phyloP scores from a whole-genome alignment of 257 asterid species.

The Coffea eugenioides region DNA sequence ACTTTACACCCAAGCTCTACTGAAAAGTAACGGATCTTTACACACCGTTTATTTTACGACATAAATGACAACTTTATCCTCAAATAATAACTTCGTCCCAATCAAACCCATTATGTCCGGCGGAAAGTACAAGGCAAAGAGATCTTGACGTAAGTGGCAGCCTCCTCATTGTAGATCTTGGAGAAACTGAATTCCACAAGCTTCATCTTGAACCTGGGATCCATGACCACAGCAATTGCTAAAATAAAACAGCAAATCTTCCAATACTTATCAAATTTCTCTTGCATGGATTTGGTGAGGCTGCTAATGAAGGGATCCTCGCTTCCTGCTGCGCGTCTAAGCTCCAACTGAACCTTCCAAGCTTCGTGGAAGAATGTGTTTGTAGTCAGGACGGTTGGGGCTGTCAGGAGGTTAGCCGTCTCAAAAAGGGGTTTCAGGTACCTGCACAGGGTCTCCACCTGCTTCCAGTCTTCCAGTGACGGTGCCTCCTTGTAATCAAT shows the following conservation, averaged over 20 bases:
- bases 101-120: too few relatives aligned
- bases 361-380: slow-evolving; percentile 90
- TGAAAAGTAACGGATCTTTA: too few relatives aligned
- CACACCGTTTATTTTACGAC: too few relatives aligned
- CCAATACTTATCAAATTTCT: slow-evolving; percentile 80
- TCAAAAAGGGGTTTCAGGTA: slow-evolving; percentile 71
- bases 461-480: slow-evolving; percentile 67
- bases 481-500: slow-evolving; percentile 72
- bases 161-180: slow-evolving; percentile 74
- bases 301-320: slow-evolving; percentile 62
- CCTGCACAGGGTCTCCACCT: slow-evolving; percentile 60
- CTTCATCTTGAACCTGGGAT: slow-evolving; percentile 93
- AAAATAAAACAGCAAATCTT: slow-evolving; percentile 67
- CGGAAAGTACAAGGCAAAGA: too few relatives aligned
- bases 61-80: too few relatives aligned
- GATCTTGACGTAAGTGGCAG: slow-evolving; percentile 50
- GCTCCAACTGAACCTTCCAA: slow-evolving; percentile 90
- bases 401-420: slow-evolving; percentile 65
- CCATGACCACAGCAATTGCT: slow-evolving; percentile 93
- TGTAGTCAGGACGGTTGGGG: slow-evolving; percentile 55
- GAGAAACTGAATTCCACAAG: slow-evolving; percentile 87
- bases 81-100: too few relatives aligned
- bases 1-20: too few relatives aligned
- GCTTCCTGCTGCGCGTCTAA: slow-evolving; percentile 62
- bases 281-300: slow-evolving; percentile 72